Conservation (phyloP, 2,329 filamentous ascomycete genomes). For the Dactylellina cionopaga region DNA sequence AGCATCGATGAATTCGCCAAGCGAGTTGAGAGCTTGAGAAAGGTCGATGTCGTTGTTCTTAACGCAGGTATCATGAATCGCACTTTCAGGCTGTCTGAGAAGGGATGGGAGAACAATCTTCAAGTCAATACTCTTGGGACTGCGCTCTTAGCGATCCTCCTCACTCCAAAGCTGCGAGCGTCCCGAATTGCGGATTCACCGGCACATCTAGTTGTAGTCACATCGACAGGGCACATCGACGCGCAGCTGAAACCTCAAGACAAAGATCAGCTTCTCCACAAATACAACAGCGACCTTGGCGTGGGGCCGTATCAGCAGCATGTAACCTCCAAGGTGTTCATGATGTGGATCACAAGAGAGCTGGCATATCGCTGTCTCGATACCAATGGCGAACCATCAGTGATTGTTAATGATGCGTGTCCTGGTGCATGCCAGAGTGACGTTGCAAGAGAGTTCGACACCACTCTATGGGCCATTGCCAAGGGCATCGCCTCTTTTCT, state of each 20-base stretch:
- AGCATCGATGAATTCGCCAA: conserved; percentile 63
- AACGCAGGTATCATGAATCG: conserved; percentile 61
- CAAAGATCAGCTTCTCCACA: conserved; percentile 16
- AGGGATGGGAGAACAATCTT: conserved; percentile 66
- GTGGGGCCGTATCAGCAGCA: conserved; percentile 11
- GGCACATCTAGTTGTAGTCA: conserved; percentile 19
- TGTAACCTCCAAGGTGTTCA: conserved; percentile 6
- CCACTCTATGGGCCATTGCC: conserved; percentile 11
- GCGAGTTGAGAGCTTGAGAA: conserved; percentile 59
- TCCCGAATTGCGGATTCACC: conserved; percentile 13
- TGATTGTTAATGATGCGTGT: conserved; percentile 18
- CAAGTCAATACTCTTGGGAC: conserved; percentile 69
- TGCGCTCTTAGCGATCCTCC: conserved; percentile 17
- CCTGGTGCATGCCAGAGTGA: conserved; percentile 17
- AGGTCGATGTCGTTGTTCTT: conserved; percentile 63
- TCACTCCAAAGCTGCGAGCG: conserved; percentile 16
- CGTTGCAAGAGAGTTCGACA: conserved; percentile 18
- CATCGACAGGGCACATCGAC: conserved; percentile 16
- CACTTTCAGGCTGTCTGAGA: conserved; percentile 53
- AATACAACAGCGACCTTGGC: conserved; percentile 13
- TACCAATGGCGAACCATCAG: conserved; percentile 6
- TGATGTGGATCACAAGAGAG: conserved; percentile 21
- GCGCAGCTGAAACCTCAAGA: conserved; percentile 18
- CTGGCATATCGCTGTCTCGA: conserved; percentile 7
- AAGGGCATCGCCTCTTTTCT: conserved; percentile 13